phyloP scores from a whole-genome alignment of 257 asterid genomes.

The Petrea volubilis region DNA sequence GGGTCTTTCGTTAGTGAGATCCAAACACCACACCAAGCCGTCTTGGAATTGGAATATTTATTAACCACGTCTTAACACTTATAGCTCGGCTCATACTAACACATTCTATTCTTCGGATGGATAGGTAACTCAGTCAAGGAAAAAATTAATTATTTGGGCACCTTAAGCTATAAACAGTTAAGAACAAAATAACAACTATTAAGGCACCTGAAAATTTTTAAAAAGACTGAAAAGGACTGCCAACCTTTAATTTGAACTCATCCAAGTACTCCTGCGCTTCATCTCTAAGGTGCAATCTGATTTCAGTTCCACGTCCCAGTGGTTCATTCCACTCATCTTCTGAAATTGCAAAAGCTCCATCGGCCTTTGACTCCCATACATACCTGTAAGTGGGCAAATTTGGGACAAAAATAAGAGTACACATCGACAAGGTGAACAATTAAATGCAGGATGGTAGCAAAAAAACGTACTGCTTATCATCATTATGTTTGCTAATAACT shows the following conservation, averaged over 20 bases:
- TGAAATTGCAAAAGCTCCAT: slow-evolving; percentile 90
- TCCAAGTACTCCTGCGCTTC: slow-evolving; percentile 93
- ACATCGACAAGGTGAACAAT: neutral
- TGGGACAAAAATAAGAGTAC: neutral
- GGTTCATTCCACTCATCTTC: slow-evolving; percentile 92
- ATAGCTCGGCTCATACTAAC: neutral
- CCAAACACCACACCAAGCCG: too few relatives aligned
- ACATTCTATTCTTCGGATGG: neutral
- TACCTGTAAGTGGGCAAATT: slow-evolving; percentile 46
- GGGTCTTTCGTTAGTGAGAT: neutral
- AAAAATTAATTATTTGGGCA: neutral
- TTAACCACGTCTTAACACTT: neutral
- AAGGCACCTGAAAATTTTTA: neutral
- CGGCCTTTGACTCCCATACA: slow-evolving; percentile 97
- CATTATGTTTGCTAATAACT: slow-evolving; percentile 92
- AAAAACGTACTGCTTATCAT: slow-evolving; percentile 77
- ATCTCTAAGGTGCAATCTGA: slow-evolving; percentile 85
- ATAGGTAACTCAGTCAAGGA: neutral
- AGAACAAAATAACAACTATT: neutral
- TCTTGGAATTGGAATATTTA: neutral
- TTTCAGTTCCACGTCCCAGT: slow-evolving; percentile 94
- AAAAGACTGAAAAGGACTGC: slow-evolving; percentile 4
- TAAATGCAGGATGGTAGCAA: neutral
- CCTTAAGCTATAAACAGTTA: neutral
- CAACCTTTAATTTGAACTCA: slow-evolving; percentile 78